Evolutionary conservation across 257 asterid genomes (phyloP), one percentile per base, ranked within the genome.

Genomic region (Thymus mandschuricus): DNA sequence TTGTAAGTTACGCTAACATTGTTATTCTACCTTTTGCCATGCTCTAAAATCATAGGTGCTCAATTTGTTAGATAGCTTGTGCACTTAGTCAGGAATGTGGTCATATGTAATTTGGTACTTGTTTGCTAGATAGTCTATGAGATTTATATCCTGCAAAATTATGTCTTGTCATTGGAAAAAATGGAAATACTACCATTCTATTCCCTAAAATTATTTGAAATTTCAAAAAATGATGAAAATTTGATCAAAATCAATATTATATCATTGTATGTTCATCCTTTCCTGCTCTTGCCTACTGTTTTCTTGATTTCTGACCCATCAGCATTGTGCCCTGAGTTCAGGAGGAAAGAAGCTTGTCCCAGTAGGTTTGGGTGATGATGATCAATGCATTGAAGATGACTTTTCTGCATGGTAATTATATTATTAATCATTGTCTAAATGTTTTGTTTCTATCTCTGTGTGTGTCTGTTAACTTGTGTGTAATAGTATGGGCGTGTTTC

Each of bases 361-460:
- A 3, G 86, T 95, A 71, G 99, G 99, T 75, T 90, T 95, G 75
- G 98, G 98, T 45, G 99, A 95, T 70, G 99, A 95, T 64, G 98
- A 95, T 70, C 98, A 95, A 61, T 92, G 97, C 87, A 95, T 95
- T 72, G 99, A 92, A 88, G 99, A 92, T 78, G 99, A 95, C 83
- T 89, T 89, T 77, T 0, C 96, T 61, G 85, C 96, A 72, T 95
- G 98, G 98, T 91, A 88, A 64, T 71, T 33, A 55, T 46, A 73
- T 76, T 48, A 59, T 40, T 58, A 60, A 46, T 51, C 11, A 48
- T 43, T 38, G 41, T 51, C 11, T 5, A 54, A 51, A 64, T 34
- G 30, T 51, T 65, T 69, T 38, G 33, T 58, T 11, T 41, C 13
- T 29, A 12, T 40, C 28, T 43, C 1, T 34, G 38, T 15, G 29